Percentiles rank a stretch among this genome's conserved stretches.
Conservation (phyloP, 148 eudicot species). For the Fagopyrum homotropicum region DNA sequence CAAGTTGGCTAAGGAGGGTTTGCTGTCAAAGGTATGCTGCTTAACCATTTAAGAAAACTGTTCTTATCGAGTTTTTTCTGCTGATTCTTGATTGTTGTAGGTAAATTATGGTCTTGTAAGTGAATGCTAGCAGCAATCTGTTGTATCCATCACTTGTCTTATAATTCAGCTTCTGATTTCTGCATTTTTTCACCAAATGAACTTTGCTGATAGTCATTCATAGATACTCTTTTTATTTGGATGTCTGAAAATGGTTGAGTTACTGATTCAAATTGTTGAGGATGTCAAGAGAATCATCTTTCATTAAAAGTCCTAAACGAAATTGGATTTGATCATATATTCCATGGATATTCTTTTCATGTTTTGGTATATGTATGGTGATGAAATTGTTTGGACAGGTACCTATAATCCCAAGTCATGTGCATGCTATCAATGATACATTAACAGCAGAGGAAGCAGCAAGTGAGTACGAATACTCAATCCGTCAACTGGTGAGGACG, state of each 20-base stretch:
- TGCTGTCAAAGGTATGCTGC: conserved; percentile 70
- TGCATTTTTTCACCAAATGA: background rate
- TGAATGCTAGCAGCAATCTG: background rate
- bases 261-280: background rate
- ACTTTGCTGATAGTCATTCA: background rate
- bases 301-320: background rate
- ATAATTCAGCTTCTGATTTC: background rate
- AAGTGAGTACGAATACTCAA: conserved; percentile 63
- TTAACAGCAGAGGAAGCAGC: conserved; percentile 87
- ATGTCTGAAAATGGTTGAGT: conserved; percentile 1
- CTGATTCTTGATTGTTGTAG: background rate
- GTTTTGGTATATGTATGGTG: background rate
- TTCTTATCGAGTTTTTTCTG: background rate
- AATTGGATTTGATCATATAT: no score
- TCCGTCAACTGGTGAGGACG: conserved; percentile 75
- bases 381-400: conserved; percentile 34
- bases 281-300: background rate
- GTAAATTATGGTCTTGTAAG: background rate
- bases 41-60: background rate
- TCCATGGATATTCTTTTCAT: background rate
- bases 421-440: conserved; percentile 75
- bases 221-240: background rate
- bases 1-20: conserved; percentile 73
- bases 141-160: background rate
- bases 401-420: conserved; percentile 69